A percentile compares a stretch with the other conserved stretches of the same genome.
Conservation (phyloP, 2,329 filamentous ascomycete species). For the Ophiostoma quercus region DNA sequence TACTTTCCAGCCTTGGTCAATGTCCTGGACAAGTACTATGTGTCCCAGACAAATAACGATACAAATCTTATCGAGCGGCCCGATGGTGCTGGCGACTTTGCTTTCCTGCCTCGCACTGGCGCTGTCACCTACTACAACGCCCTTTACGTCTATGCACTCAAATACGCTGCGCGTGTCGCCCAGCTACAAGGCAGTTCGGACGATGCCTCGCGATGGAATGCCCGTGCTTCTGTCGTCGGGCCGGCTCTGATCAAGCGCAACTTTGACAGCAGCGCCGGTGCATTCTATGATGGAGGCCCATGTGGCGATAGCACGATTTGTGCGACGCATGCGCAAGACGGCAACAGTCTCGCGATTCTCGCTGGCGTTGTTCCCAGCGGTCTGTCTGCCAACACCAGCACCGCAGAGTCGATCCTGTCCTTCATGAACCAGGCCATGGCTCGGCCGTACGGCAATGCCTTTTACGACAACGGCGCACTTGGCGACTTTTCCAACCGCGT, state of each 20-base stretch:
- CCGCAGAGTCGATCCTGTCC: slow-evolving; percentile 35
- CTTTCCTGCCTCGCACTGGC: slow-evolving; percentile 45
- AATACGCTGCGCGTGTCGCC: slow-evolving; percentile 42
- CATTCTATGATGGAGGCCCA: slow-evolving; percentile 43
- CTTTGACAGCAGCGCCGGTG: slow-evolving; percentile 41
- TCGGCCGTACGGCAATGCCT: slow-evolving; percentile 45
- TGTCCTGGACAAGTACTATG: slow-evolving; percentile 45
- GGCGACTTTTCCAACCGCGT: slow-evolving; percentile 42
- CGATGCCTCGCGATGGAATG: slow-evolving; percentile 40
- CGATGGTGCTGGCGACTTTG: slow-evolving; percentile 47
- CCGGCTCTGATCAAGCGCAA: slow-evolving; percentile 37
- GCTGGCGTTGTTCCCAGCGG: slow-evolving; percentile 32
- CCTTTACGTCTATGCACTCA: slow-evolving; percentile 44
- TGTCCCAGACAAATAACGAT: slow-evolving; percentile 37
- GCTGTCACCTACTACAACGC: slow-evolving; percentile 50
- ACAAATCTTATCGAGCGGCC: slow-evolving; percentile 41
- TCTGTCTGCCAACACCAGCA: slow-evolving; percentile 29
- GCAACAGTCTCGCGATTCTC: slow-evolving; percentile 46
- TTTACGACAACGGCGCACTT: slow-evolving; percentile 45
- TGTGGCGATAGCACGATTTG: slow-evolving; percentile 32
- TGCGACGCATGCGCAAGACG: slow-evolving; percentile 45
- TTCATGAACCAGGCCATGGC: slow-evolving; percentile 39
- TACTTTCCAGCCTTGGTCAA: slow-evolving; percentile 41
- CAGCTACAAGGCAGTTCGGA: slow-evolving; percentile 30
- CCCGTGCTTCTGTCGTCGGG: slow-evolving; percentile 36